Conservation (phyloP, 1,284 basidiomycete genomes). For the Quambalaria eucalypti region DNA sequence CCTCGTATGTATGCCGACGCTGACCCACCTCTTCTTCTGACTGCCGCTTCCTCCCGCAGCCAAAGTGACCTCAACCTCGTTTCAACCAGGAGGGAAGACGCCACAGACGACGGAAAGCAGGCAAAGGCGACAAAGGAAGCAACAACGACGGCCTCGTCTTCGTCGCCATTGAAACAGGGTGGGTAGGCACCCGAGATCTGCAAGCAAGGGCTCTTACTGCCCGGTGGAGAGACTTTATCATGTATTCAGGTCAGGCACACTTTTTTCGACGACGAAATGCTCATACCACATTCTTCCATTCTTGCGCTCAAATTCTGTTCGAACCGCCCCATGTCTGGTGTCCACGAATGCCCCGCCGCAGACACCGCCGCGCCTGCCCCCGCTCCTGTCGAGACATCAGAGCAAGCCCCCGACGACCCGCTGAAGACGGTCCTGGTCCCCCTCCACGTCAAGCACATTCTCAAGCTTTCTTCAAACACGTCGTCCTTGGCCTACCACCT, state of each 20-base stretch:
- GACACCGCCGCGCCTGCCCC: neutral
- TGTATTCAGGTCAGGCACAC: too few relatives aligned
- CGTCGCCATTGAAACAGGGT: neutral
- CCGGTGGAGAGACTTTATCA: too few relatives aligned
- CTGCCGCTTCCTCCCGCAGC: neutral
- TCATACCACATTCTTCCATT: too few relatives aligned
- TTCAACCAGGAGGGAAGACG: neutral
- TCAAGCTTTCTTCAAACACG: conserved; percentile 7
- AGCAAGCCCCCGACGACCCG: neutral
- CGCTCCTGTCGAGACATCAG: neutral
- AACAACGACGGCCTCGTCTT: too few relatives aligned
- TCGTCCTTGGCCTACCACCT: conserved; percentile 63
- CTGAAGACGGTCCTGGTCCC: conserved; percentile 1
- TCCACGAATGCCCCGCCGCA: too few relatives aligned
- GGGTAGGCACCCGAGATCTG: too few relatives aligned
- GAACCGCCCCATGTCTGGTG: too few relatives aligned
- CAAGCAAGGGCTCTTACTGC: too few relatives aligned
- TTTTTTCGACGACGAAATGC: too few relatives aligned
- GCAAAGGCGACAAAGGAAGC: neutral
- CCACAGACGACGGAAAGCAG: neutral
- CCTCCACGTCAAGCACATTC: conserved; percentile 8
- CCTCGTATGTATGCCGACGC: too few relatives aligned
- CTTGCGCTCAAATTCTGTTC: too few relatives aligned
- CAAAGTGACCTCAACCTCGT: neutral
- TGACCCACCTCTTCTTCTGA: neutral